Conservation (phyloP, 495 filamentous ascomycete genomes). For the Penicillium arizonense region DNA sequence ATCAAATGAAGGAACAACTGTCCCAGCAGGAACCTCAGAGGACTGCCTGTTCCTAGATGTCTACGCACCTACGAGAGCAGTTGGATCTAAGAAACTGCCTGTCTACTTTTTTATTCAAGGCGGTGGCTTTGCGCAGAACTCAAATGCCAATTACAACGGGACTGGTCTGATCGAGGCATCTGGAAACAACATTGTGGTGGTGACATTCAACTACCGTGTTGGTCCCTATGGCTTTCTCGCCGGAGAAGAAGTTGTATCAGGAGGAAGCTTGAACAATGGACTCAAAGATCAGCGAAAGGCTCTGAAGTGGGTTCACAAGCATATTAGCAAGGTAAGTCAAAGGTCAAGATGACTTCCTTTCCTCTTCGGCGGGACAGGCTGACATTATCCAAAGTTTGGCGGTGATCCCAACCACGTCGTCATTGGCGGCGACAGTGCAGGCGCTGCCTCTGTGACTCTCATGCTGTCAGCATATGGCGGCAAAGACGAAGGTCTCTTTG, state of each 20-base stretch:
- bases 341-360: background rate
- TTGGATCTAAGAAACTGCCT: constrained; percentile 46
- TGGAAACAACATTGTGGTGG: constrained; percentile 59
- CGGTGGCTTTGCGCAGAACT: constrained; percentile 65
- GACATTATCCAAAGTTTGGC: constrained; percentile 53
- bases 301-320: constrained; percentile 65
- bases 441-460: constrained; percentile 63
- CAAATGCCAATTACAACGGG: constrained; percentile 67
- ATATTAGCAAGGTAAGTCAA: constrained; percentile 52
- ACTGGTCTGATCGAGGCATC: constrained; percentile 58
- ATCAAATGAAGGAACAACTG: constrained; percentile 17
- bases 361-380: background rate
- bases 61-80: constrained; percentile 60
- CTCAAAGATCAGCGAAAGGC: constrained; percentile 67
- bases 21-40: constrained; percentile 49
- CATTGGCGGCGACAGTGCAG: constrained; percentile 71
- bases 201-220: constrained; percentile 79
- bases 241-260: constrained; percentile 53
- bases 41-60: constrained; percentile 77
- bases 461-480: constrained; percentile 65
- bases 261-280: constrained; percentile 64
- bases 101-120: constrained; percentile 77
- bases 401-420: constrained; percentile 71
- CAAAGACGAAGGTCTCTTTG: constrained; percentile 54
- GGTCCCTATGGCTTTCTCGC: constrained; percentile 74